Percentiles rank a stretch among this genome's conserved stretches.
Conservation (phyloP, 495 filamentous ascomycete genomes). For the Neurospora sublineolata region DNA sequence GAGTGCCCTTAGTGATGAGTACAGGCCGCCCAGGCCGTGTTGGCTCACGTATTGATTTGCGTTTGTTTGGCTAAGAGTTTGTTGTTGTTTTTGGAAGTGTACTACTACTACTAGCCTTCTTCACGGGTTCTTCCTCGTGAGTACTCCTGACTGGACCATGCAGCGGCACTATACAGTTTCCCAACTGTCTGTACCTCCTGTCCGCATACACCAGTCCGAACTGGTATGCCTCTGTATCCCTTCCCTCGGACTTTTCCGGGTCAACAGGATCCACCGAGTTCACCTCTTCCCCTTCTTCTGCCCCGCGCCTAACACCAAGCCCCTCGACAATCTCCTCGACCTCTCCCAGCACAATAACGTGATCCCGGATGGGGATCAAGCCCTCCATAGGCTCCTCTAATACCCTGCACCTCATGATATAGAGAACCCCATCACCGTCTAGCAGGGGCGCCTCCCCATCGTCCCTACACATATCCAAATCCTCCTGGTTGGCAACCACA, state of each 20-base stretch:
- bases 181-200: constrained; percentile 30
- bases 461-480: not conserved
- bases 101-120: not conserved
- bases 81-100: not conserved
- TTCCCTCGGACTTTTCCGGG: not conserved
- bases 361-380: constrained; percentile 37
- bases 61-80: not conserved
- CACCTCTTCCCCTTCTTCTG: not conserved
- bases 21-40: not conserved
- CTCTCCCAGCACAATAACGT: constrained; percentile 45
- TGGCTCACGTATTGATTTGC: not conserved
- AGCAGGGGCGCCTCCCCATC: constrained; percentile 16
- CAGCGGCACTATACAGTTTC: constrained; percentile 16
- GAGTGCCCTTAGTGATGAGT: not conserved
- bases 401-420: constrained; percentile 30
- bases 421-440: constrained; percentile 28
- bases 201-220: constrained; percentile 34
- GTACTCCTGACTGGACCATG: constrained; percentile 1
- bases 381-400: constrained; percentile 20
- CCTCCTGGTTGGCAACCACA: constrained; percentile 4
- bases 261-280: not conserved
- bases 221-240: constrained; percentile 1
- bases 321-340: constrained; percentile 32
- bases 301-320: not conserved
- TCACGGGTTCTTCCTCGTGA: not conserved